These are phyloP conservation scores for Viola pubescens DNA, from an alignment of 441 rosid species.

Conservation along the genomic window DNA sequence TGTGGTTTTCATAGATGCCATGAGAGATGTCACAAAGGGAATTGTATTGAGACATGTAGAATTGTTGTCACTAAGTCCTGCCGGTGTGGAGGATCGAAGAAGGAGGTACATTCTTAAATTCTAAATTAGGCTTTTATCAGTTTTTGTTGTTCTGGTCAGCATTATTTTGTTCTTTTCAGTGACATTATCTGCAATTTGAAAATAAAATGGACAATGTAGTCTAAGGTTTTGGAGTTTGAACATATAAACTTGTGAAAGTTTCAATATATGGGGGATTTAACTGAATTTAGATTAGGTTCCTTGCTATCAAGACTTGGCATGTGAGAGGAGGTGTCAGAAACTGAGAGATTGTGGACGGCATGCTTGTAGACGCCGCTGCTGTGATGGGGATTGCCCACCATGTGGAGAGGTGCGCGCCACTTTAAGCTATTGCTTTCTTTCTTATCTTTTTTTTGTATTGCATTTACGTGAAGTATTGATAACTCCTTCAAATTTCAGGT, in stretches of 20 bases:
- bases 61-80: constrained; percentile 59
- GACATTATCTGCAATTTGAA: background rate
- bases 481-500: constrained; percentile 35
- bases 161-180: background rate
- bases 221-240: background rate
- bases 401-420: constrained; percentile 59
- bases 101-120: constrained; percentile 54
- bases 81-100: constrained; percentile 67
- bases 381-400: constrained; percentile 88
- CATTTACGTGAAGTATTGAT: constrained; percentile 5
- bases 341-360: constrained; percentile 81
- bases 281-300: constrained; percentile 81
- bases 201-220: too few relatives aligned
- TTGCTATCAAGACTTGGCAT: constrained; percentile 87
- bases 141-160: constrained; percentile 3
- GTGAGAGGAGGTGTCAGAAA: constrained; percentile 79
- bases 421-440: background rate
- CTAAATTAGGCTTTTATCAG: background rate
- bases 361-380: constrained; percentile 92
- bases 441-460: background rate
- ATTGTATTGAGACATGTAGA: constrained; percentile 80
- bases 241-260: background rate
- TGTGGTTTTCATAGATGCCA: constrained; percentile 77
- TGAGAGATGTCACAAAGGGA: constrained; percentile 78
- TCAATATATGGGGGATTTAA: constrained; percentile 22